These are phyloP conservation scores for Lophiostoma macrostomum DNA, from an alignment of 495 filamentous ascomycete species.

Conservation along the genomic window DNA sequence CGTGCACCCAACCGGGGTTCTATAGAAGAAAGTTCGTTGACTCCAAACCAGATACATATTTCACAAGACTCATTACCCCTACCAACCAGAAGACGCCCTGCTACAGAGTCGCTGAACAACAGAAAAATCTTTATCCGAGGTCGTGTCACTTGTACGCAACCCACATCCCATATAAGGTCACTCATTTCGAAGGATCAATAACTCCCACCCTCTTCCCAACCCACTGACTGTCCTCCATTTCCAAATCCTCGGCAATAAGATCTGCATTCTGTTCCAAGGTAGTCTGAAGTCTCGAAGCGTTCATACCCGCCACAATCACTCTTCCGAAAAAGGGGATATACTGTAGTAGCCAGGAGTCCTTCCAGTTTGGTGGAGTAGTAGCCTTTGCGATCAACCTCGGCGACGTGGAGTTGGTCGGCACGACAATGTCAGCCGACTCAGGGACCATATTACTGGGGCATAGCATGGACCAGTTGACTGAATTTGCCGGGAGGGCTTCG, in stretches of 20 bases:
- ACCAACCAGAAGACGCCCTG: too few relatives aligned
- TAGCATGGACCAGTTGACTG: constrained; percentile 30
- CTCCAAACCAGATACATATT: too few relatives aligned
- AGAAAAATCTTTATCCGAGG: too few relatives aligned
- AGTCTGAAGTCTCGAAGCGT: constrained; percentile 17
- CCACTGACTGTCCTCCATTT: too few relatives aligned
- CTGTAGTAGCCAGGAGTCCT: constrained; percentile 29
- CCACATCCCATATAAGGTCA: too few relatives aligned
- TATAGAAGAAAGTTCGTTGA: too few relatives aligned
- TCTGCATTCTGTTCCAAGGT: constrained; percentile 27
- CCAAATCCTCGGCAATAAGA: neutral
- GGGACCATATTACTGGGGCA: constrained; percentile 26
- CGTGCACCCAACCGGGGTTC: too few relatives aligned
- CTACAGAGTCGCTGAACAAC: too few relatives aligned
- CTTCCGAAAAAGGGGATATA: constrained; percentile 23
- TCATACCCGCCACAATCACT: constrained; percentile 15
- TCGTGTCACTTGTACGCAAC: too few relatives aligned
- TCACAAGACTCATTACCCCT: too few relatives aligned
- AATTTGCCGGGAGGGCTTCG: constrained; percentile 18
- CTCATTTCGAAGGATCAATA: too few relatives aligned
- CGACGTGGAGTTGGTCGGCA: constrained; percentile 10
- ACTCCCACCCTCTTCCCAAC: too few relatives aligned
- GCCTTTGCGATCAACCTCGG: constrained; percentile 16
- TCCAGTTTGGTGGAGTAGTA: constrained; percentile 1
- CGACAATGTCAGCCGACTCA: constrained; percentile 19